These are phyloP conservation scores for Aspergillus sergii DNA, from an alignment of 2,329 filamentous ascomycete genomes.

Conservation along the genomic window DNA sequence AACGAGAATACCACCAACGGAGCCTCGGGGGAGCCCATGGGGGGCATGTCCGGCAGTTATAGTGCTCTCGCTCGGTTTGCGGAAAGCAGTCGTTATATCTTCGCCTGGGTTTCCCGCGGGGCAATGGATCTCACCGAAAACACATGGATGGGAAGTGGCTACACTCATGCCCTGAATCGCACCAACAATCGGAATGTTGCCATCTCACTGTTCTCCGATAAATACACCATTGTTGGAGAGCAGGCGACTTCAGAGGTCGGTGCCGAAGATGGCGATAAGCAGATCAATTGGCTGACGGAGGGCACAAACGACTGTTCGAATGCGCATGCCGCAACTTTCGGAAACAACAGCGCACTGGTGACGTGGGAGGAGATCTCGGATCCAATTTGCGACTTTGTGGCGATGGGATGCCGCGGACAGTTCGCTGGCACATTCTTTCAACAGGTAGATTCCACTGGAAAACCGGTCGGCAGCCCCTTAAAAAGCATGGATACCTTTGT, in stretches of 20 bases:
- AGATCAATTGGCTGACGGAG: constrained; percentile 63
- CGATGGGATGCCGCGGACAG: constrained; percentile 62
- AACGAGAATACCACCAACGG: constrained; percentile 66
- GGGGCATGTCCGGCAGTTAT: constrained; percentile 66
- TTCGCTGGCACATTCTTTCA: constrained; percentile 64
- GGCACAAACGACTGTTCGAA: constrained; percentile 59
- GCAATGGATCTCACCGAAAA: constrained; percentile 58
- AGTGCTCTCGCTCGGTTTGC: constrained; percentile 59
- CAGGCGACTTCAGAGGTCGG: constrained; percentile 60
- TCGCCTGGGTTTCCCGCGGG: constrained; percentile 65
- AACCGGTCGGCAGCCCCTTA: constrained; percentile 55
- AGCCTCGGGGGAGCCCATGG: constrained; percentile 60
- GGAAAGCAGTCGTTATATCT: constrained; percentile 58
- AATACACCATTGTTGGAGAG: constrained; percentile 57
- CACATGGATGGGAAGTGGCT: constrained; percentile 60
- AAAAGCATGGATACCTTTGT: constrained; percentile 59
- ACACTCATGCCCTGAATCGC: constrained; percentile 56
- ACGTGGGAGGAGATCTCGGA: constrained; percentile 64
- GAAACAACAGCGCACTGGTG: constrained; percentile 55
- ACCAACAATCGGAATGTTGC: constrained; percentile 64
- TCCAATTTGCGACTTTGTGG: constrained; percentile 58
- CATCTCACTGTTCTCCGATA: constrained; percentile 59
- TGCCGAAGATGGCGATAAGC: constrained; percentile 56
- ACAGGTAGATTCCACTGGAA: constrained; percentile 55
- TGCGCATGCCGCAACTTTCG: constrained; percentile 60